Base-by-base conservation (phyloP, 495 filamentous ascomycete genomes). In the Friedmanniomyces endolithicus region DNA sequence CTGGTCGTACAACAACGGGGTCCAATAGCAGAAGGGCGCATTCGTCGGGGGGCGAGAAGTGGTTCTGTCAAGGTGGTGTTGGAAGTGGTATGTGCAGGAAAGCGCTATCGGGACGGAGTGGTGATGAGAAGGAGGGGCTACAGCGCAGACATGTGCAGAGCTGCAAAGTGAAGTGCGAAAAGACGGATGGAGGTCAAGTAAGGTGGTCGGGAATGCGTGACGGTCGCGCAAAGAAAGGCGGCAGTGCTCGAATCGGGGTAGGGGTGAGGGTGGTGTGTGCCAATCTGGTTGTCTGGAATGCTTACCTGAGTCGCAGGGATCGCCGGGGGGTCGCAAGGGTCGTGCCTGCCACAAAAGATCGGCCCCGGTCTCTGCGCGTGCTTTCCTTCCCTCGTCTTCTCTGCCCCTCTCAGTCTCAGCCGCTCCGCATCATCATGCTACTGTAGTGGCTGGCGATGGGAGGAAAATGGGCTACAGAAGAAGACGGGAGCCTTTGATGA, bases 111-210 rank as follows among this genome's bases (percentile, higher is more conserved):
- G 11, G 20, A 29, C 12, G 35, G 31, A 43, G 35, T n/a, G 35
- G 19, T 16, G 35, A 2, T 2, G 24, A 17, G 7, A 2, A 29
- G 39, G 7, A 17, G 7, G 19, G 19, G 39, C 34, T 43, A 29
- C 33, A 39, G 39, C 50, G 34, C 50, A 52, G 50, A 52, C 50
- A 52, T 52, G 29, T 40, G 50, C 22, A 50, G 17, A 3, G 6
- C 48, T 4, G 11, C 6, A 7, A 35, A 34, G 12, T 27, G 48
- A 12, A 17, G 24, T 16, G 17, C 37, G 37, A n/a, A 41, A 41
- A 41, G 6, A 41, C 37, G 37, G 17, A 6, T 14, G 27, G 27
- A 31, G 27, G 27, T 31, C 4, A 31, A 9, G 27, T 31, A 9
- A 31, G 27, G 27, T 31, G 44, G 24, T 27, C 7, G 24, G 44